Evolutionary conservation across 768 basidiomycete genomes (phyloP).

Genomic region (Tulasnella calospora): DNA sequence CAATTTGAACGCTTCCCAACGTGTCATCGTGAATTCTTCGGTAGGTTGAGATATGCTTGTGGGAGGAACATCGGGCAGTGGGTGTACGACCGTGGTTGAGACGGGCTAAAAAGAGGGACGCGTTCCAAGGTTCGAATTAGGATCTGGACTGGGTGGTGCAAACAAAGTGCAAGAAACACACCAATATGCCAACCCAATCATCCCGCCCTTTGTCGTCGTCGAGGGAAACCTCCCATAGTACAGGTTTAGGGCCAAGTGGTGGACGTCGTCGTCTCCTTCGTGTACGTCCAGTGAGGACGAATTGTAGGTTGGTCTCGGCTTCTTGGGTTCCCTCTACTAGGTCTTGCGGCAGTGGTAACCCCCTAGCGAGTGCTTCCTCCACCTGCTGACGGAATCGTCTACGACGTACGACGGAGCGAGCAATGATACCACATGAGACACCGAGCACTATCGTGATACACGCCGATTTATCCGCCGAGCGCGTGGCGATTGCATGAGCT

Average conservation of each 20-base stretch:
- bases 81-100: background rate
- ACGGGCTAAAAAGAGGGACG: background rate
- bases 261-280: background rate
- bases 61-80: background rate
- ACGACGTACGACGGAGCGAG: background rate
- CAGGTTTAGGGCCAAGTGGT: background rate
- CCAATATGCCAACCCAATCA: background rate
- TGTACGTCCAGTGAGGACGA: background rate
- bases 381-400: background rate
- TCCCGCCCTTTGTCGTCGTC: background rate
- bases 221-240: background rate
- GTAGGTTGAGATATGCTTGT: background rate
- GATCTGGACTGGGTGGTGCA: background rate
- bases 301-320: background rate
- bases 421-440: background rate
- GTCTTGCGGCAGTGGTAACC: background rate
- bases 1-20: constrained; percentile 9
- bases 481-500: background rate
- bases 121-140: background rate
- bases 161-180: background rate
- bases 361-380: background rate
- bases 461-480: background rate
- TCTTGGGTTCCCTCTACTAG: background rate
- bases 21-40: background rate
- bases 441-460: background rate